These are phyloP conservation scores for Eucalyptus coolabah DNA, from an alignment of 345 rosid genomes.

Conservation along the genomic window DNA sequence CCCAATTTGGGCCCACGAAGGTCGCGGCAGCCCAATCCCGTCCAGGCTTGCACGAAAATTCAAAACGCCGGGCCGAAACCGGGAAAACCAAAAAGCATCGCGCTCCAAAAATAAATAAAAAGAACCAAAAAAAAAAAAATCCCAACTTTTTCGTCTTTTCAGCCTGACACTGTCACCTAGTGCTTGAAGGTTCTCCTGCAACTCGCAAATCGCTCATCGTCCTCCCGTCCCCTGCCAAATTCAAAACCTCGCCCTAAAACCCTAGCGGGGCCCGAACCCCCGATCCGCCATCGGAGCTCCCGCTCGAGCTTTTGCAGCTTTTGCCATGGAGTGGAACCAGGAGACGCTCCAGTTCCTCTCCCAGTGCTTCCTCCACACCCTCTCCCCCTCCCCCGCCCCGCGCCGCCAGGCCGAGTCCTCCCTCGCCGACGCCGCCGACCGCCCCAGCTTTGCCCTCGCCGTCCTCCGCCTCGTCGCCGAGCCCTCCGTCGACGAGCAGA, in stretches of 20 bases:
- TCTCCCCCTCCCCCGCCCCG: slow-evolving; percentile 66
- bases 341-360: slow-evolving; percentile 64
- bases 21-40: background rate
- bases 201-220: background rate
- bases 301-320: background rate
- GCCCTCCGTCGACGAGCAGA: slow-evolving; percentile 65
- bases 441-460: slow-evolving; percentile 64
- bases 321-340: slow-evolving; percentile 49
- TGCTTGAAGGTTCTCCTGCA: background rate
- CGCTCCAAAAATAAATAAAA: background rate
- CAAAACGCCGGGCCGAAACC: background rate
- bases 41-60: background rate
- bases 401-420: slow-evolving; percentile 81
- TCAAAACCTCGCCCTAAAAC: background rate
- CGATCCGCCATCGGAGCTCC: background rate
- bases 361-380: slow-evolving; percentile 71
- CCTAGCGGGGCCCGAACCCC: background rate
- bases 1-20: background rate
- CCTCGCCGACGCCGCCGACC: slow-evolving; percentile 44
- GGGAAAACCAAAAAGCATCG: background rate
- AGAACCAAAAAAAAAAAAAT: no score
- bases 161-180: background rate
- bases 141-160: rapidly evolving
- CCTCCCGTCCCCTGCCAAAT: background rate
- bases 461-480: slow-evolving; percentile 80